A percentile compares a stretch with the other conserved stretches of the same genome.
phyloP scores from a whole-genome alignment of 441 rosid genomes.

The Corymbia citriodora region DNA sequence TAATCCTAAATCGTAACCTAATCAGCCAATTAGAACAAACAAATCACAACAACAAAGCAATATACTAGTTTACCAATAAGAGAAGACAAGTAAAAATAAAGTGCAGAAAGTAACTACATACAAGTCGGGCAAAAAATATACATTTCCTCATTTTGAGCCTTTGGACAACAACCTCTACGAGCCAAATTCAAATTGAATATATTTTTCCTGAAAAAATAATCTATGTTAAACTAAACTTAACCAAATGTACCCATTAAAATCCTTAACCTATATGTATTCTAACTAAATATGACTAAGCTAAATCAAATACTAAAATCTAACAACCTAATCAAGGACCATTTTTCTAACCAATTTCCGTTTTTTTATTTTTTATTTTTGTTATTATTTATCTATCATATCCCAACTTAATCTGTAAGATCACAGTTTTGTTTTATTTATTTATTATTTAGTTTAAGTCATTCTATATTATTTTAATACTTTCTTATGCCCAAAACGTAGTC shows the following conservation, averaged over 20 bases:
- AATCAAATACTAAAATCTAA: background rate
- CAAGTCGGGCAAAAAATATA: background rate
- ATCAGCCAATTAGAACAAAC: background rate
- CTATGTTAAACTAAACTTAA: background rate
- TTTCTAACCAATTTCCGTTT: background rate
- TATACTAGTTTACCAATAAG: background rate
- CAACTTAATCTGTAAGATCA: background rate
- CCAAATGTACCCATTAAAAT: background rate
- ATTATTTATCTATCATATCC: background rate
- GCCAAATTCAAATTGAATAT: background rate
- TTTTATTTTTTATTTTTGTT: rapidly evolving
- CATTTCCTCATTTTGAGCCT: background rate
- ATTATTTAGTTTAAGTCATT: background rate
- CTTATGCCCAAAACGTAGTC: background rate
- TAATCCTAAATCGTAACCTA: rapidly evolving
- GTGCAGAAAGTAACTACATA: background rate
- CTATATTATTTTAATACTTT: no score
- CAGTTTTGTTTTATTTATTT: no score
- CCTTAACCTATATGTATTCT: background rate
- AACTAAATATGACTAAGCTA: background rate
- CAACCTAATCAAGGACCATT: no score
- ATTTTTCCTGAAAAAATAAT: background rate
- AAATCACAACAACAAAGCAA: background rate
- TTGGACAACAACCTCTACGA: background rate
- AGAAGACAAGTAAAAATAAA: background rate